A percentile compares a stretch with the other conserved stretches of the same genome.
Conservation (phyloP, 2,329 filamentous ascomycete species). For the Neofusicoccum cordaticola region DNA sequence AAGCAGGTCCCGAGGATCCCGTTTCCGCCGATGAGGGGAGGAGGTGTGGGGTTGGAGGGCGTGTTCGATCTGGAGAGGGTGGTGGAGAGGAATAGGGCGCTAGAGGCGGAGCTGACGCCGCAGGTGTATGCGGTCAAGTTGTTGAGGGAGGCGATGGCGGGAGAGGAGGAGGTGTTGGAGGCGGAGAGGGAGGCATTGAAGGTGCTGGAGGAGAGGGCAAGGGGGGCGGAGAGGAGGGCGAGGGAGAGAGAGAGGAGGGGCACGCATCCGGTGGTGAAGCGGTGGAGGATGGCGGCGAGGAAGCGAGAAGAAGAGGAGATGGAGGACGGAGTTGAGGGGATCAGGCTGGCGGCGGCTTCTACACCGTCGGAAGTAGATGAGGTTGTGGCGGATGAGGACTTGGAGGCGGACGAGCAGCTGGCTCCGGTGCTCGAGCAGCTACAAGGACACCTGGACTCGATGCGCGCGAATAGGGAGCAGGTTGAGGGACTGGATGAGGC, state of each 20-base stretch:
- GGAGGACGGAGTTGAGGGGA: conserved; percentile 30
- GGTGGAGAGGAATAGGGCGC: conserved; percentile 54
- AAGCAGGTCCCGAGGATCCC: conserved; percentile 60
- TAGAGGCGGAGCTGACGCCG: conserved; percentile 61
- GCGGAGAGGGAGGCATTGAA: conserved; percentile 53
- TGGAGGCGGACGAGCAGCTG: conserved; percentile 27
- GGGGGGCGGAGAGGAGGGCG: conserved; percentile 53
- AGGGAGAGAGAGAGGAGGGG: conserved; percentile 41
- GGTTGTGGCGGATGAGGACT: conserved; percentile 7
- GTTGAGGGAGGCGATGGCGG: conserved; percentile 56
- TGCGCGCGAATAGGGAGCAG: conserved; percentile 38
- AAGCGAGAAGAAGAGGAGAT: neutral
- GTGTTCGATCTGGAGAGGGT: conserved; percentile 65
- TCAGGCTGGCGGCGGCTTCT: conserved; percentile 9
- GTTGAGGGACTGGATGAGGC: conserved; percentile 35
- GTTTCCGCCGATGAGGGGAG: conserved; percentile 59
- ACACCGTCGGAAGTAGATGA: no score
- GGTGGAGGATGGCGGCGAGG: neutral
- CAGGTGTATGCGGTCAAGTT: conserved; percentile 62
- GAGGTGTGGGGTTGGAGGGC: conserved; percentile 26
- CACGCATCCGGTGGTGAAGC: conserved; percentile 12
- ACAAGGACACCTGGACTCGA: conserved; percentile 36
- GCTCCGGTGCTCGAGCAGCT: conserved; percentile 36
- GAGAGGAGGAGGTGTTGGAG: conserved; percentile 56
- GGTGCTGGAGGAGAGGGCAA: conserved; percentile 56